Base-by-base conservation (phyloP, 768 basidiomycete genomes). In the Chlorophyllum brunneum region DNA sequence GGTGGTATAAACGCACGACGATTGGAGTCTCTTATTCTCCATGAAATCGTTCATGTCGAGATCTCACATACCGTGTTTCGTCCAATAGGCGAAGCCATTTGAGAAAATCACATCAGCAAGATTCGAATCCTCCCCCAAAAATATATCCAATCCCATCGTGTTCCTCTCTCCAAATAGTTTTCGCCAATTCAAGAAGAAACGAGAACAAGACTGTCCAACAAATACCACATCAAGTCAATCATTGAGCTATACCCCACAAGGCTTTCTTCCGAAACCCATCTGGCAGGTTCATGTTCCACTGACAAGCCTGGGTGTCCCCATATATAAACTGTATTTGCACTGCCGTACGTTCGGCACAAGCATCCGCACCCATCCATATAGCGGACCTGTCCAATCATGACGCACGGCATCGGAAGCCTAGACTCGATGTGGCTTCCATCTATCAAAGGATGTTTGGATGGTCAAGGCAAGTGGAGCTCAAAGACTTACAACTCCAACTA, bases 401-500 rank as follows among this genome's bases (percentile, higher is more conserved):
- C 16, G n/a, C n/a, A n/a, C n/a, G n/a, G 27, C 13, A 29, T 50
- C 23, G 27, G 11, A 40, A 18, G 13, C 22, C 26, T 18, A 24
- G 0, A 11, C 13, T 16, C 27, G 24, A 13, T 7, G 16, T 3
- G 16, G 11, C 16, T 42, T 15, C 4, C 42, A 43, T 52, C 42
- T 38, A 52, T 52, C 51, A 51, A 41, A 37, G 41, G 30, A 48
- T 48, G 15, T 13, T n/a, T 11, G 40, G 51, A 44, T n/a, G 23
- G 23, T 27, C 42, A 29, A 44, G 26, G 24, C 23, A n/a, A 18
- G 31, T 43, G 41, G 42, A 44, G 42, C 16, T 22, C 22, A 40
- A 43, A 27, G 37, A 27, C 34, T 18, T 39, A 15, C 2, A 5
- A 30, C 42, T 20, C 5, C 33, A 52, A 18, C 16, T 27, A 37